Evolutionary conservation across 2,329 filamentous ascomycete species (phyloP).

Genomic region (Arachnopeziza araneosa): DNA sequence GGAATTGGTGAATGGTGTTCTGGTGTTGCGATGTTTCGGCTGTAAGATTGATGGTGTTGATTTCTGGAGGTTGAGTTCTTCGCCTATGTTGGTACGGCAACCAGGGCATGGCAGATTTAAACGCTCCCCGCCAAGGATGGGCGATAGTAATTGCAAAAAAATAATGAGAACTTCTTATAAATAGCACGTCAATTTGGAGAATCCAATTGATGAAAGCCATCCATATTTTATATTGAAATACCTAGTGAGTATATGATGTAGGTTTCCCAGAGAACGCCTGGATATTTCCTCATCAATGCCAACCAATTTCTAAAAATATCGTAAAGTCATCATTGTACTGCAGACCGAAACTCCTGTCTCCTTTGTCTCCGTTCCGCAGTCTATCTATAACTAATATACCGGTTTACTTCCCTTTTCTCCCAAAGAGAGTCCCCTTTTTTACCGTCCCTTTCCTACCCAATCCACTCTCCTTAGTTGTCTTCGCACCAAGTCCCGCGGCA

Average conservation of each 20-base stretch:
- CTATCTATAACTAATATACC: neutral
- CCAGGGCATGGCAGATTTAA: too few species aligned
- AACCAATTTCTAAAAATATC: neutral
- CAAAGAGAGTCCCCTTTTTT: conserved; percentile 7
- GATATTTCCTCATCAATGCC: neutral
- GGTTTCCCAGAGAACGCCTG: neutral
- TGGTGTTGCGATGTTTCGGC: neutral
- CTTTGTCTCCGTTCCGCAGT: neutral
- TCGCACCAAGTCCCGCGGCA: neutral
- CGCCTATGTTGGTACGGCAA: neutral
- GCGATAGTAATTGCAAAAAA: too few species aligned
- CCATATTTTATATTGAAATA: neutral
- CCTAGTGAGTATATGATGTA: neutral
- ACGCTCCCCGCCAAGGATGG: too few species aligned
- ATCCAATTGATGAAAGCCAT: too few species aligned
- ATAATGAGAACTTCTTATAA: too few species aligned
- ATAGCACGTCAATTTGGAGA: too few species aligned
- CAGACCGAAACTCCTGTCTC: neutral
- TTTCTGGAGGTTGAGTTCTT: neutral
- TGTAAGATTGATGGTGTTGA: neutral
- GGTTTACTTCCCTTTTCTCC: conserved; percentile 9
- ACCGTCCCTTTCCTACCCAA: conserved; percentile 2
- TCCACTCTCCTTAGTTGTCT: neutral
- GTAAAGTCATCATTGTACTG: neutral
- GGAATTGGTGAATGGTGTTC: neutral